phyloP scores from a whole-genome alignment of 495 filamentous ascomycete species.

The Letharia lupina region DNA sequence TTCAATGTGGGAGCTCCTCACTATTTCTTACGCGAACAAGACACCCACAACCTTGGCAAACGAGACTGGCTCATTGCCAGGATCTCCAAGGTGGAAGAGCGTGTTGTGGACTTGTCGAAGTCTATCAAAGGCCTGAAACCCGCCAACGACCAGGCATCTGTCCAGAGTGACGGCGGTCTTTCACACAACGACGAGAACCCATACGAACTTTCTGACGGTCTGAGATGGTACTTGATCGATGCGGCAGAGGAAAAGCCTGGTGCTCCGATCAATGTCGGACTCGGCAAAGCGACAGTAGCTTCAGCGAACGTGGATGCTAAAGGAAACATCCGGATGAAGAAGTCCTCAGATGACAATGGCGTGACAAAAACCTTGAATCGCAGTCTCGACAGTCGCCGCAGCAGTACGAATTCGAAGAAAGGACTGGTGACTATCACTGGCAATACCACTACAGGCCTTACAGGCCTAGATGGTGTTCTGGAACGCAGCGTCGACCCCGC shows the following conservation, averaged over 20 bases:
- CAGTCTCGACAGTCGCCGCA: conserved; percentile 82
- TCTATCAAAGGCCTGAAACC: conserved; percentile 49
- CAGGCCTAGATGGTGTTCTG: conserved; percentile 16
- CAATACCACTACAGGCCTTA: conserved; percentile 8
- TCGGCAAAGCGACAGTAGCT: conserved; percentile 82
- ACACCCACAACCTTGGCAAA: conserved; percentile 68
- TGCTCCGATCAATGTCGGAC: conserved; percentile 83
- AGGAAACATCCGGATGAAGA: conserved; percentile 58
- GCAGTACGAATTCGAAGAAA: conserved; percentile 74
- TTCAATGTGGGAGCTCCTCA: conserved; percentile 97
- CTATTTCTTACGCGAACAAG: conserved; percentile 92
- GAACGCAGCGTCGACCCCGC: conserved; percentile 21
- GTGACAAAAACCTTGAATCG: conserved; percentile 71
- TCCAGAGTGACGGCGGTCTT: conserved; percentile 45
- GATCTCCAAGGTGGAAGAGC: conserved; percentile 84
- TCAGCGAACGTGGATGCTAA: conserved; percentile 80
- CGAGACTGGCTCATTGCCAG: conserved; percentile 93
- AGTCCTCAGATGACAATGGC: conserved; percentile 32
- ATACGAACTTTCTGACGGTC: conserved; percentile 89
- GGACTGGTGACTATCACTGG: conserved; percentile 29
- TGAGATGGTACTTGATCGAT: conserved; percentile 93
- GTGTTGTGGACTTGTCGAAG: conserved; percentile 86
- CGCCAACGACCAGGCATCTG: conserved; percentile 42
- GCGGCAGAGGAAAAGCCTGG: conserved; percentile 89
- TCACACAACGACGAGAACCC: conserved; percentile 91